phyloP scores from a whole-genome alignment of 1,284 basidiomycete genomes.

The Apiotrichum porosum region DNA sequence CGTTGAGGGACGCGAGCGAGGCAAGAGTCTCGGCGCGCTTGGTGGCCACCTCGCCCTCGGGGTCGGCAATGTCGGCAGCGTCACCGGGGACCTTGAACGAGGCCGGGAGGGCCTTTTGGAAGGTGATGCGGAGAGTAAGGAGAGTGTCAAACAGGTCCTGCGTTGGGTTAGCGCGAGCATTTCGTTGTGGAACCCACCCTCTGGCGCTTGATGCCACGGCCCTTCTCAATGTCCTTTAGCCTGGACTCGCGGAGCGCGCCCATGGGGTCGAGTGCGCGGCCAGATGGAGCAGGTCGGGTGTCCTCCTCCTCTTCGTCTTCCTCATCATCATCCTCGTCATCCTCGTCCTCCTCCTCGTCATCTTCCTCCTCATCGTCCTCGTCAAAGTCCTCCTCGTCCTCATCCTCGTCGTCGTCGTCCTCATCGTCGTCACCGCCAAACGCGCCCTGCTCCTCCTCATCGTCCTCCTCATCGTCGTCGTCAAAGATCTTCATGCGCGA shows the following conservation, averaged over 20 bases:
- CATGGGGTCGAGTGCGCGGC: slow-evolving; percentile 50
- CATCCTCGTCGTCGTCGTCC: slow-evolving; percentile 42
- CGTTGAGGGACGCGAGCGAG: slow-evolving; percentile 34
- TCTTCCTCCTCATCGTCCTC: slow-evolving; percentile 49
- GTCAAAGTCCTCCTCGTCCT: slow-evolving; percentile 31
- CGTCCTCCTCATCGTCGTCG: slow-evolving; percentile 37
- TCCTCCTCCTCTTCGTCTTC: slow-evolving; percentile 49
- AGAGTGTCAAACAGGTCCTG: slow-evolving; percentile 78
- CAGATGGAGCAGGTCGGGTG: slow-evolving; percentile 20
- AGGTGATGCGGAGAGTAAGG: slow-evolving; percentile 77
- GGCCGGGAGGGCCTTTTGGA: slow-evolving; percentile 71
- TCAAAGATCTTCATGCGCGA: slow-evolving; percentile 59
- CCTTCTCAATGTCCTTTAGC: slow-evolving; percentile 57
- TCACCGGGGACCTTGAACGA: slow-evolving; percentile 34
- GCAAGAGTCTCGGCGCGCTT: slow-evolving; percentile 30
- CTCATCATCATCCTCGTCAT: slow-evolving; percentile 48
- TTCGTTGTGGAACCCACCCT: slow-evolving; percentile 57
- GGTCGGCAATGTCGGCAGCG: slow-evolving; percentile 17
- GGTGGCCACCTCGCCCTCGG: slow-evolving; percentile 25
- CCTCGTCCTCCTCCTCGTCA: slow-evolving; percentile 51
- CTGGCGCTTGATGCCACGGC: slow-evolving; percentile 73
- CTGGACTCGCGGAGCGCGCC: slow-evolving; percentile 39
- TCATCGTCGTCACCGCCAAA: slow-evolving; percentile 60
- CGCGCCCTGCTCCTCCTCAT: slow-evolving; percentile 56
- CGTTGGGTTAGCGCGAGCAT: slow-evolving; percentile 3